phyloP scores from a whole-genome alignment of 345 rosid genomes.

The Cochlearia excelsa region DNA sequence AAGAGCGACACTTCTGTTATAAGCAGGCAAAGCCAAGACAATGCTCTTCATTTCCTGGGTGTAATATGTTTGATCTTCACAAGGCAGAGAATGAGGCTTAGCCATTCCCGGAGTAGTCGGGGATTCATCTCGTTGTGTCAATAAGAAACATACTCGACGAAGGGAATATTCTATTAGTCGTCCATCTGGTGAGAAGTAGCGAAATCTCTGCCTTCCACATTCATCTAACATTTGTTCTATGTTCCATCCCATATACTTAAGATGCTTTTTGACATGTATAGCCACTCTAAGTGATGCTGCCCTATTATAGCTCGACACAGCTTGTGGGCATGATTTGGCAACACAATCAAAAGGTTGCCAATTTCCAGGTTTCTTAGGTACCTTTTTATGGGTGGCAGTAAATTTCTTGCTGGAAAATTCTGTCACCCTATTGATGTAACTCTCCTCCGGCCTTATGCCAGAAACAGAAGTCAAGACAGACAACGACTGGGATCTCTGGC shows the following conservation, averaged over 20 bases:
- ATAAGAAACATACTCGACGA: constrained; percentile 41
- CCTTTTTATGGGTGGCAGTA: constrained; percentile 5
- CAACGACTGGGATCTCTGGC: constrained; percentile 30
- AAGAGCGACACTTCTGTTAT: constrained; percentile 4
- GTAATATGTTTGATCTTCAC: constrained; percentile 3
- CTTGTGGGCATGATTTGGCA: constrained; percentile 53
- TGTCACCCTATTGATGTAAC: constrained; percentile 12
- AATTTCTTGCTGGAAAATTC: constrained; percentile 30
- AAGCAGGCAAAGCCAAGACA: constrained; percentile 34
- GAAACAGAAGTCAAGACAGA: constrained; percentile 27
- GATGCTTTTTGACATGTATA: constrained; percentile 48
- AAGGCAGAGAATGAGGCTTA: constrained; percentile 12
- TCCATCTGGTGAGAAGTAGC: constrained; percentile 63
- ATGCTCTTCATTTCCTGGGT: constrained; percentile 7
- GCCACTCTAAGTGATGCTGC: not conserved
- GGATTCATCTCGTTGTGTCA: constrained; percentile 27
- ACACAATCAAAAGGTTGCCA: constrained; percentile 53
- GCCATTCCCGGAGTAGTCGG: not conserved
- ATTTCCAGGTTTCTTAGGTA: constrained; percentile 7
- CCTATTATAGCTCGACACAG: constrained; percentile 40
- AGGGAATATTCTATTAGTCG: constrained; percentile 51
- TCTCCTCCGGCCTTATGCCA: constrained; percentile 27
- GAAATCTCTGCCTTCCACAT: constrained; percentile 29
- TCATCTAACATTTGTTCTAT: constrained; percentile 38
- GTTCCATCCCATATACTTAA: constrained; percentile 55